Evolutionary conservation across 106 monocot genomes (phyloP), one percentile per base, ranked within the genome.

Genomic region (Amphibolis antarctica): DNA sequence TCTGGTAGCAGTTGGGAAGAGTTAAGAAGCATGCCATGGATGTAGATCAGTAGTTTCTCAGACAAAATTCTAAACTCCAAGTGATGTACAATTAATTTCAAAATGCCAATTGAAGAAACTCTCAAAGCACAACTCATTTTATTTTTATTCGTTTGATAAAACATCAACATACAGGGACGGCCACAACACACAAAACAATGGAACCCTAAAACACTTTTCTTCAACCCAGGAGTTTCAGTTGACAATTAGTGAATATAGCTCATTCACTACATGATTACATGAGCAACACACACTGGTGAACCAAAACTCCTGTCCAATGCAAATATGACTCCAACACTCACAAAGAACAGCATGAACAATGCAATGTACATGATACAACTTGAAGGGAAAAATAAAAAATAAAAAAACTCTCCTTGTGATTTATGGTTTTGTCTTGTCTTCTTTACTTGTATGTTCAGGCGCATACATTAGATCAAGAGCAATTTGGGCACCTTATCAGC

Each of bases 401-500:
- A 58, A 31, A 27, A 58, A 15, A 58, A 5, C 58, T 58, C 24
- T 29, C 28, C n/a, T n/a, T n/a, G n/a, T n/a, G n/a, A 9, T 28
- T 14, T 19, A n/a, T n/a, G 36, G 7, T 36, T 36, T 7, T n/a
- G n/a, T 36, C 36, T 36, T 7, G 36, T 36, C 36, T 36, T 36
- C 36, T 7, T 36, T 36, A 4, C 7, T 36, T 36, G 4, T 2
- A 36, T 61, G 60, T 18, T 61, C 7, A 44, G 10, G 42, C 43
- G 29, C 9, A 43, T 20, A n/a, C n/a, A n/a, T n/a, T n/a, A 11
- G 11, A 26, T 58, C 59, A 50, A 52, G 63, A 78, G 53, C 89
- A 89, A 28, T 62, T 23, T 42, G 77, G 42, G 75, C 92, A 92
- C 12, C 87, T 69, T 26, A 84, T 78, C 31, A 92, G 63, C 23